Conservation (phyloP, 257 asterid species). For the Capsicum chinense region DNA sequence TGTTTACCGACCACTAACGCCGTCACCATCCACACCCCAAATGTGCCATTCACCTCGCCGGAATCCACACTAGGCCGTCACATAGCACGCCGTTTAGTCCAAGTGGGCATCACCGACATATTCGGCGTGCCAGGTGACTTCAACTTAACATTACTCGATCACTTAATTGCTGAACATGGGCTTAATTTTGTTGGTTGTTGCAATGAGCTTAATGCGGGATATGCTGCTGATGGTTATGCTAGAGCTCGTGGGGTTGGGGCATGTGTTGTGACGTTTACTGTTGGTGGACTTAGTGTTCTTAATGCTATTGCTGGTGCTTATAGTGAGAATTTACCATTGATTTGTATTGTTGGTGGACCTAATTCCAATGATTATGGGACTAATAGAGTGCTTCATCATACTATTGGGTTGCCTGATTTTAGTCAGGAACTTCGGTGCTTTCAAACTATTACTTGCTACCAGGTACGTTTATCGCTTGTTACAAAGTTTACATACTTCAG, state of each 20-base stretch:
- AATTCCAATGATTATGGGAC: constrained; percentile 38
- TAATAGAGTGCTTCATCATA: constrained; percentile 37
- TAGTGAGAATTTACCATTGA: constrained; percentile 35
- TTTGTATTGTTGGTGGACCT: constrained; percentile 37
- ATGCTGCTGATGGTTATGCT: constrained; percentile 47
- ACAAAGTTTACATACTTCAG: no score
- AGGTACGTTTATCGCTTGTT: constrained; percentile 22
- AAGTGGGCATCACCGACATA: constrained; percentile 35
- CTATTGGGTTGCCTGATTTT: constrained; percentile 42
- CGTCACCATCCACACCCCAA: constrained; percentile 8
- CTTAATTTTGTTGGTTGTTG: constrained; percentile 80
- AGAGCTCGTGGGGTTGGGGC: constrained; percentile 36
- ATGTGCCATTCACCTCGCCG: constrained; percentile 20
- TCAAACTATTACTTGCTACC: constrained; percentile 41
- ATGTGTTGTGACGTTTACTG: constrained; percentile 42
- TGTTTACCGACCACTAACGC: background rate
- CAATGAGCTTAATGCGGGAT: constrained; percentile 73
- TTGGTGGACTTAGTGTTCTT: constrained; percentile 40
- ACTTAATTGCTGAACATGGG: constrained; percentile 78
- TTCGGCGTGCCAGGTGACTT: constrained; percentile 41
- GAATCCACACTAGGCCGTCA: constrained; percentile 42
- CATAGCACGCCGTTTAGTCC: constrained; percentile 38
- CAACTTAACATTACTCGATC: constrained; percentile 47
- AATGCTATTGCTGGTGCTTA: constrained; percentile 42
- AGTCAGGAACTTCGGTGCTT: constrained; percentile 41